These are phyloP conservation scores for Chytriomyces sp. DNA, from an alignment of 192 early-diverging fungal species.

Conservation along the genomic window DNA sequence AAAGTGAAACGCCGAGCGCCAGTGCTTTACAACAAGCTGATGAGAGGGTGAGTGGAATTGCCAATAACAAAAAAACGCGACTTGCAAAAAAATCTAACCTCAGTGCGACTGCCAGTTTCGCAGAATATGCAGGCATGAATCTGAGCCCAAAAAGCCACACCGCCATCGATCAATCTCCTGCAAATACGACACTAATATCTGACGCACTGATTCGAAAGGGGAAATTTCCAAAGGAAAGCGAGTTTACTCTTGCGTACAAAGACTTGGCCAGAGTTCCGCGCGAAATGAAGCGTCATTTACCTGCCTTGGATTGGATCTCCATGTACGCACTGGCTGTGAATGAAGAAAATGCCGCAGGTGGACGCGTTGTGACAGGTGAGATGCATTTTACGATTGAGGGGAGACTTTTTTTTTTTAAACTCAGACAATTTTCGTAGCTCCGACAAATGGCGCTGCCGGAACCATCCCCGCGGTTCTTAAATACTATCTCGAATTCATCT, in stretches of 20 bases:
- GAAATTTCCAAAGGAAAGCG: not conserved
- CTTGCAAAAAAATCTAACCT: not conserved
- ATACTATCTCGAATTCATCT: conserved; percentile 95
- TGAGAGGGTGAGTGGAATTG: conserved; percentile 60
- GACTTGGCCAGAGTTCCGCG: conserved; percentile 19
- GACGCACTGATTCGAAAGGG: not conserved
- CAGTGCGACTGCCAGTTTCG: not conserved
- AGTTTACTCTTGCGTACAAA: conserved; percentile 37
- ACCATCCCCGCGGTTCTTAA: conserved; percentile 93
- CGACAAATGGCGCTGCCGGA: conserved; percentile 95
- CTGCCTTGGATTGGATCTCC: conserved; percentile 88
- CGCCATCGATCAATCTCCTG: not conserved
- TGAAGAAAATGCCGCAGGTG: conserved; percentile 66
- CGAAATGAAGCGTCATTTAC: conserved; percentile 65
- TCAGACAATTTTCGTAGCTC: conserved; percentile 74
- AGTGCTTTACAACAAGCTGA: conserved; percentile 81
- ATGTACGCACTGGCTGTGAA: conserved; percentile 97
- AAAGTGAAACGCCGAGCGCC: conserved; percentile 86
- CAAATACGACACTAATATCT: not conserved
- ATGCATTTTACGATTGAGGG: not conserved
- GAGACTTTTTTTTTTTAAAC: conserved; percentile 52
- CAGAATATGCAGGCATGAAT: conserved; percentile 43
- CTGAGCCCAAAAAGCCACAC: conserved; percentile 13
- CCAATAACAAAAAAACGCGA: too few species aligned
- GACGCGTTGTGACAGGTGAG: conserved; percentile 28